Evolutionary conservation across 2,329 filamentous ascomycete species (phyloP).

Genomic region (Ascochyta fabae): DNA sequence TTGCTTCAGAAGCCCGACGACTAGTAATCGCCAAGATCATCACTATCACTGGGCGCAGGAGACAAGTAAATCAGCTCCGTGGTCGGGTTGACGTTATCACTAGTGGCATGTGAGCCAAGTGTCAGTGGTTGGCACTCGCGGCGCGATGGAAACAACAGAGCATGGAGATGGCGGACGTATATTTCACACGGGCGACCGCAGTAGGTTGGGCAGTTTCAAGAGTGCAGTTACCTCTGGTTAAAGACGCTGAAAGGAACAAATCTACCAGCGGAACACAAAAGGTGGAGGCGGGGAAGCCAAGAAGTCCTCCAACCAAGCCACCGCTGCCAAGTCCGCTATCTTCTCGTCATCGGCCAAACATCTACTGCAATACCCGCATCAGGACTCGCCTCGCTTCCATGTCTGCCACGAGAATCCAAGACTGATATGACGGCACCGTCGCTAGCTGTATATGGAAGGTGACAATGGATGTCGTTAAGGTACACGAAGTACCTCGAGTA

Average conservation of each 20-base stretch:
- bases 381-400: slow-evolving; percentile 8
- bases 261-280: neutral
- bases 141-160: neutral
- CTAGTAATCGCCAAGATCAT: slow-evolving; percentile 7
- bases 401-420: slow-evolving; percentile 12
- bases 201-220: neutral
- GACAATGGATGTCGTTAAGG: slow-evolving; percentile 8
- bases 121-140: slow-evolving; percentile 5
- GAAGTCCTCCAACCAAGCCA: slow-evolving; percentile 10
- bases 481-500: neutral
- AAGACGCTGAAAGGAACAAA: neutral
- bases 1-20: slow-evolving; percentile 1
- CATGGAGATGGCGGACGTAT: neutral
- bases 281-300: slow-evolving; percentile 10
- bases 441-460: slow-evolving; percentile 15
- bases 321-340: slow-evolving; percentile 25
- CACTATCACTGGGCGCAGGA: slow-evolving; percentile 14
- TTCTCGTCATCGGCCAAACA: slow-evolving; percentile 25
- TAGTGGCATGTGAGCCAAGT: slow-evolving; percentile 20
- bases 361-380: slow-evolving; percentile 3
- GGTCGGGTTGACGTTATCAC: slow-evolving; percentile 7
- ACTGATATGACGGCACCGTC: slow-evolving; percentile 7
- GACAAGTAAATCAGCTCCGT: neutral
- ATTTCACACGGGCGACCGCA: no score
- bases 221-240: no score